Evolutionary conservation across 2,329 filamentous ascomycete genomes (phyloP).

Genomic region (Aureobasidium melanogenum): DNA sequence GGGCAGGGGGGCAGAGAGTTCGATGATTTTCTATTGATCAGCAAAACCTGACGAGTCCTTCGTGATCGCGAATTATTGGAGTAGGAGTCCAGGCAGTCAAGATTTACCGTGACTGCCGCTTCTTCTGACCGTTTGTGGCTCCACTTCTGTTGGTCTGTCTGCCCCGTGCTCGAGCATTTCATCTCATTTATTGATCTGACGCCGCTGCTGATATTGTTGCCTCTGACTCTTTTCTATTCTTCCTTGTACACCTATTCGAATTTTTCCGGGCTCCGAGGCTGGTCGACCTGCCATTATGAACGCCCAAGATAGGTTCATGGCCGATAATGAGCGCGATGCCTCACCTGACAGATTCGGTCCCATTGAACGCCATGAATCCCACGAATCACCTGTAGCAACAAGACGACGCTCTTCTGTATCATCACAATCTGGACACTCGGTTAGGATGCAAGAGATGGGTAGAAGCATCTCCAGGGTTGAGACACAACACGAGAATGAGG

Average conservation of each 20-base stretch:
- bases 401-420: conserved; percentile 29
- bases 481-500: conserved; percentile 48
- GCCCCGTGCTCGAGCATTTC: conserved; percentile 3
- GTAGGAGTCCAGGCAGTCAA: conserved; percentile 1
- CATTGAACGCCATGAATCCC: conserved; percentile 13
- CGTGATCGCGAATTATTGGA: background rate
- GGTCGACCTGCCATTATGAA: conserved; percentile 30
- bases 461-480: conserved; percentile 51
- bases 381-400: background rate
- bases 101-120: conserved; percentile 7
- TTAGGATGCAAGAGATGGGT: conserved; percentile 39
- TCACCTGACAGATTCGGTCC: conserved; percentile 30
- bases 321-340: conserved; percentile 48
- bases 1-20: background rate
- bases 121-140: background rate
- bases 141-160: background rate
- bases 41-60: background rate
- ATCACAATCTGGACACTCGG: conserved; percentile 46
- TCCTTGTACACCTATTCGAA: background rate
- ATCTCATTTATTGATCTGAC: conserved; percentile 7
- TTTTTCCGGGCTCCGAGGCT: background rate
- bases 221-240: background rate
- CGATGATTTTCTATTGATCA: background rate
- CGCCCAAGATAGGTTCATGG: conserved; percentile 46
- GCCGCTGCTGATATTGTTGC: background rate